These are phyloP conservation scores for Glycine latifolia DNA, from an alignment of 306 rosid species.

Conservation along the genomic window DNA sequence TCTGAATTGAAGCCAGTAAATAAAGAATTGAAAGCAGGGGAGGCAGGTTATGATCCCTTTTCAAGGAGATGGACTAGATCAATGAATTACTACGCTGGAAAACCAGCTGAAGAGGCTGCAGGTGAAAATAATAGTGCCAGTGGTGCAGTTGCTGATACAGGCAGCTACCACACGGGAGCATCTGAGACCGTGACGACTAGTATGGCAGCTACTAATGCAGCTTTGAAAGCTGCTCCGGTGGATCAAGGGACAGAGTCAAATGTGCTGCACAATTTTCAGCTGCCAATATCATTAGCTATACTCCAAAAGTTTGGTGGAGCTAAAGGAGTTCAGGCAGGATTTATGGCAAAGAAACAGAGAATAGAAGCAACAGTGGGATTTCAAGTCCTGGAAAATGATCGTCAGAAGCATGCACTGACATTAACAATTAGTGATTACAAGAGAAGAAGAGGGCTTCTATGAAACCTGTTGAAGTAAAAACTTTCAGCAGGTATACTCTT, in stretches of 20 bases:
- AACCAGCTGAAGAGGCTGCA: conserved; percentile 53
- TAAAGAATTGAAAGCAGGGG: conserved; percentile 77
- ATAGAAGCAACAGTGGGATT: conserved; percentile 81
- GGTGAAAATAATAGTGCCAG: conserved; percentile 50
- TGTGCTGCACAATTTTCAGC: conserved; percentile 78
- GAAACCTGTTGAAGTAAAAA: conserved; percentile 48
- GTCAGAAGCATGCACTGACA: conserved; percentile 69
- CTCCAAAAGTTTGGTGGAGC: conserved; percentile 89
- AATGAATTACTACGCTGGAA: conserved; percentile 79
- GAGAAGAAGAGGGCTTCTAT: conserved; percentile 91
- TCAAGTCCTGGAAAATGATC: conserved; percentile 78
- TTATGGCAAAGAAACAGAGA: conserved; percentile 77
- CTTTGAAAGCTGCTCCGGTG: conserved; percentile 92
- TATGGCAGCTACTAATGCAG: conserved; percentile 79
- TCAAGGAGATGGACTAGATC: conserved; percentile 99
- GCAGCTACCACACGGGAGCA: conserved; percentile 45
- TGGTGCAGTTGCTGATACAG: conserved; percentile 43
- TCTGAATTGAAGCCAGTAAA: conserved; percentile 71
- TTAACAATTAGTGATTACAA: conserved; percentile 85
- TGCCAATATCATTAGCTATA: conserved; percentile 82
- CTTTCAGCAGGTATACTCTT: conserved; percentile 19
- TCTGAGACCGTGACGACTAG: conserved; percentile 56
- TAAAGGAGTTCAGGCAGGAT: conserved; percentile 77
- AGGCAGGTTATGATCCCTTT: conserved; percentile 97
- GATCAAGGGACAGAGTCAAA: conserved; percentile 86